phyloP scores from a whole-genome alignment of 495 filamentous ascomycete species.

The Hypoxylon fragiforme region DNA sequence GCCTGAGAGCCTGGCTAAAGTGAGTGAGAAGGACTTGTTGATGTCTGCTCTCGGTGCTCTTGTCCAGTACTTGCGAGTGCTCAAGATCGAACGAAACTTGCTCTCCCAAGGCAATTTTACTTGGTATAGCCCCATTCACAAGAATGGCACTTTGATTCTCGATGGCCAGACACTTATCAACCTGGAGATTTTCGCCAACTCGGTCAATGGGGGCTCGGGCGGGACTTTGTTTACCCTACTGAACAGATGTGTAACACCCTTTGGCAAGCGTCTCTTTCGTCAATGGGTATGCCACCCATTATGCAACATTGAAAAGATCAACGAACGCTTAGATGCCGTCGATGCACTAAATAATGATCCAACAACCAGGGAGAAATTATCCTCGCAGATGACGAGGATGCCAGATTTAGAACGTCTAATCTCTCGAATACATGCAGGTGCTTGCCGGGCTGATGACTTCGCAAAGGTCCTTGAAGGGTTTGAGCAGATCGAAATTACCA shows the following conservation, averaged over 20 bases:
- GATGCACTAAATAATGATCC: constrained; percentile 86
- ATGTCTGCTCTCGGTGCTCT: constrained; percentile 95
- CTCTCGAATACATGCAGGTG: constrained; percentile 89
- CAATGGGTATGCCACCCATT: constrained; percentile 98
- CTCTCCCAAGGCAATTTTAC: constrained; percentile 89
- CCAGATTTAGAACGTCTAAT: constrained; percentile 94
- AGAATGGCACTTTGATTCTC: constrained; percentile 87
- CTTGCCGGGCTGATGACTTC: constrained; percentile 88
- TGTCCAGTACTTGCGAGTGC: constrained; percentile 78
- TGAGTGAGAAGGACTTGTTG: constrained; percentile 75
- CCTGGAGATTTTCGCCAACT: constrained; percentile 95
- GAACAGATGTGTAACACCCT: constrained; percentile 94
- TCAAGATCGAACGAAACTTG: constrained; percentile 88
- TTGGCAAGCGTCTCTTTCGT: constrained; percentile 93
- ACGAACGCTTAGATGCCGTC: constrained; percentile 93
- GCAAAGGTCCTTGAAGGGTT: constrained; percentile 94
- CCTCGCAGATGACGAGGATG: constrained; percentile 81
- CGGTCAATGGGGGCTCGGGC: constrained; percentile 78
- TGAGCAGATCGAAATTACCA: constrained; percentile 92
- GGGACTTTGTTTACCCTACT: constrained; percentile 89
- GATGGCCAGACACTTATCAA: constrained; percentile 98
- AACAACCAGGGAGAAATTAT: constrained; percentile 78
- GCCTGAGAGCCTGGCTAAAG: constrained; percentile 74
- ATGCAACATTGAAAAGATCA: constrained; percentile 81
- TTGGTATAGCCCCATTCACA: constrained; percentile 92